Conservation (phyloP, 768 basidiomycete species). For the Aureoboletus auriporus region DNA sequence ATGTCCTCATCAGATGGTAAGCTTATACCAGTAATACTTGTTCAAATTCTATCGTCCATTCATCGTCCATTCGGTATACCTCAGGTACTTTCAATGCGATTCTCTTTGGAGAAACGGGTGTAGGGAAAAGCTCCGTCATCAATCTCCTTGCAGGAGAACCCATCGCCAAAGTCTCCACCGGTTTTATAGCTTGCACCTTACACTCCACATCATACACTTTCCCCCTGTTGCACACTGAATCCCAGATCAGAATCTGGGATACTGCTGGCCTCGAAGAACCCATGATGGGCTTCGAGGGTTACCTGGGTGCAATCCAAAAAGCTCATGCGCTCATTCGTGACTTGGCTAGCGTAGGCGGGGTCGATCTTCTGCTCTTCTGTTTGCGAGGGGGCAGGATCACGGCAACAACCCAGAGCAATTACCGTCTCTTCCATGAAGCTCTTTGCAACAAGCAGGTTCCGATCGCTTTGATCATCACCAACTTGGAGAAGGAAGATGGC, state of each 20-base stretch:
- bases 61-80: too few relatives aligned
- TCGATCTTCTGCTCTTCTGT: slow-evolving; percentile 36
- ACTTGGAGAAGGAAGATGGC: slow-evolving; percentile 31
- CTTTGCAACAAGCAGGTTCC: slow-evolving; percentile 38
- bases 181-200: slow-evolving; percentile 34
- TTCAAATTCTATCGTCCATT: too few relatives aligned
- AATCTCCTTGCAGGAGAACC: slow-evolving; percentile 35
- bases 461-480: slow-evolving; percentile 36
- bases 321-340: slow-evolving; percentile 23
- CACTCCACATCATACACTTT: slow-evolving; percentile 26
- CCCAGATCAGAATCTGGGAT: slow-evolving; percentile 24
- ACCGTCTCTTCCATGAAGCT: slow-evolving; percentile 37
- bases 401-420: slow-evolving; percentile 22
- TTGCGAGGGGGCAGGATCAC: slow-evolving; percentile 31
- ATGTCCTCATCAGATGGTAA: too few relatives aligned
- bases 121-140: slow-evolving; percentile 42
- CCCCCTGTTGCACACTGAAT: neutral
- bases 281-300: slow-evolving; percentile 25
- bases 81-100: too few relatives aligned
- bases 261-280: slow-evolving; percentile 29
- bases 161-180: slow-evolving; percentile 30
- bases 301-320: too few relatives aligned
- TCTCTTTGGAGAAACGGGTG: slow-evolving; percentile 29
- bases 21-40: too few relatives aligned
- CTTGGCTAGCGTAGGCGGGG: slow-evolving; percentile 18